A percentile compares a stretch with the other conserved stretches of the same genome.
Conservation (phyloP, 306 rosid species). For the Acmispon strigosus region DNA sequence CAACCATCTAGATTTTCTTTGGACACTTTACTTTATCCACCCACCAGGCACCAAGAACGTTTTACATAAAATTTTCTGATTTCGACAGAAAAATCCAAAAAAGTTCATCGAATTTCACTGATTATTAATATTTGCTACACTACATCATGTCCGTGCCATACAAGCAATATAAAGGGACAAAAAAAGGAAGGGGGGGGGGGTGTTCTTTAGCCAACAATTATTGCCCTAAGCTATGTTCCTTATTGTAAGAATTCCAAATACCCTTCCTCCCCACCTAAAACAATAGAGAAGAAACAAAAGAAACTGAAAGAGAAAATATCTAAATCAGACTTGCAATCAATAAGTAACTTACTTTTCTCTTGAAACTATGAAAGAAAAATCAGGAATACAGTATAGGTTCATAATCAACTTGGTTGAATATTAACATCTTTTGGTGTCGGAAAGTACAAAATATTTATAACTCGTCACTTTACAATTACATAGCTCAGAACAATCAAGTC, state of each 20-base stretch:
- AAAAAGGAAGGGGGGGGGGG: not conserved
- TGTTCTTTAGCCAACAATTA: not conserved
- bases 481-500: not conserved
- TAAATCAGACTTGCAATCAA: too few species aligned
- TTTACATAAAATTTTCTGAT: not conserved
- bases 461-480: not conserved
- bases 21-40: too few species aligned
- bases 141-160: not conserved
- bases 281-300: not conserved
- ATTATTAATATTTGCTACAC: not conserved
- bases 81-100: not conserved
- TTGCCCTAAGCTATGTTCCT: not conserved
- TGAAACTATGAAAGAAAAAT: not conserved
- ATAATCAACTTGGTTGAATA: not conserved
- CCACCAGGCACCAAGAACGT: too few species aligned
- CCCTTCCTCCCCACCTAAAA: too few species aligned
- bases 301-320: not conserved
- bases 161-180: not conserved
- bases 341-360: too few species aligned
- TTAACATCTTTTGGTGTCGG: not conserved
- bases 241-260: too few species aligned
- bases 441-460: not conserved
- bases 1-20: too few species aligned
- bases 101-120: not conserved
- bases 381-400: not conserved